Conservation (phyloP, 495 filamentous ascomycete species). For the Arthonia radiata region DNA sequence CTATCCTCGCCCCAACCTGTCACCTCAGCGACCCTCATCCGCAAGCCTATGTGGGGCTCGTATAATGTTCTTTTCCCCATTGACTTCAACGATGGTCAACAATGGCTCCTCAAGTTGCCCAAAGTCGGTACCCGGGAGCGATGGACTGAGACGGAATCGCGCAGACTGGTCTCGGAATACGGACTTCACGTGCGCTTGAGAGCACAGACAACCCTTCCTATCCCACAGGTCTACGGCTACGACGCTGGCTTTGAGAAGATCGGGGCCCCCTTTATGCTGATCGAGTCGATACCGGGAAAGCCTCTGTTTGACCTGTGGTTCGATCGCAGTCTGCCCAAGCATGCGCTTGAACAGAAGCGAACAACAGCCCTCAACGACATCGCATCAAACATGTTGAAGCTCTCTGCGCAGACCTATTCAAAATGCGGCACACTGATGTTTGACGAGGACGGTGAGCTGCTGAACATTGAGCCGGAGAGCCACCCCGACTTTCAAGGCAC, state of each 20-base stretch:
- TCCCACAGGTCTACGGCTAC: slow-evolving; percentile 11
- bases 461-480: slow-evolving; percentile 5
- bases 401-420: slow-evolving; percentile 9
- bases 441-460: slow-evolving; percentile 3
- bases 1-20: no score
- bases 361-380: slow-evolving; percentile 8
- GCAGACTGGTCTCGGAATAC: no score
- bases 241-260: slow-evolving; percentile 5
- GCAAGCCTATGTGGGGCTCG: slow-evolving; percentile 6
- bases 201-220: slow-evolving; percentile 12
- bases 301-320: slow-evolving; percentile 11
- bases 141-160: no score
- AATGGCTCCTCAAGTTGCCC: no score
- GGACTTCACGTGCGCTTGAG: no score
- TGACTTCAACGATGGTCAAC: slow-evolving; percentile 5
- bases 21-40: no score
- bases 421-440: slow-evolving; percentile 8
- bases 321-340: slow-evolving; percentile 3
- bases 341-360: slow-evolving; percentile 5
- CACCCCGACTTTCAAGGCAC: no score
- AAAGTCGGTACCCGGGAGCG: no score
- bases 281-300: slow-evolving; percentile 10
- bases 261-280: slow-evolving; percentile 10
- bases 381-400: slow-evolving; percentile 13
- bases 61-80: slow-evolving; percentile 7